Evolutionary conservation across 2,329 filamentous ascomycete genomes (phyloP), one percentile per base, ranked within the genome.

Genomic region (Oidium heveae): DNA sequence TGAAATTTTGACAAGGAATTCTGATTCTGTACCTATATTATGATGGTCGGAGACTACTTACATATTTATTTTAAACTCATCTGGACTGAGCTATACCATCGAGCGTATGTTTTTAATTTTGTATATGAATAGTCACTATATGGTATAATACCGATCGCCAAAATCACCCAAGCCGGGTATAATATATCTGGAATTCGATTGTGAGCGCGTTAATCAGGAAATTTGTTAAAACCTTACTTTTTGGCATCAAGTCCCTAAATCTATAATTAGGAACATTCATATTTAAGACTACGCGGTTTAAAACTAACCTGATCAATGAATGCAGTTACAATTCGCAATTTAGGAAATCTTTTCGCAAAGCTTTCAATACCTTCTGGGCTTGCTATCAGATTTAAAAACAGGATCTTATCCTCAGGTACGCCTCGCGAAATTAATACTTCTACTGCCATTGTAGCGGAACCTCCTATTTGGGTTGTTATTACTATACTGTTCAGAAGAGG

Each of bases 381-480:
- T n/a, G 91, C 88, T 65, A 98, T 95, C 57, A 98, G 72, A 68
- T 98, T 98, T 56, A 98, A 74, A 71, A 98, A 98, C 41, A 96
- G 72, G 58, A 98, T 98, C 56, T 85, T 82, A 61, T 96, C 86
- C 69, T 96, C 91, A 0, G 88, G 87, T 5, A 98, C 91, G 34
- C 91, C 91, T 59, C 85, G 82, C 41, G 80, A 80, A 66, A 85
- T 93, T 61, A 98, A 74, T 2, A 95, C 86, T 59, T 96, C 86
- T 18, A 96, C 88, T 33, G 91, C 91, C 85, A 98, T 94, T 56
- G 87, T 91, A 54, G 91, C 91, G 56, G 88, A 95, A 50, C 91
- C 91, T 61, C 89, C 87, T 91, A 60, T 22, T 9, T 36, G 33
- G 53, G 16, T 49, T 46, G 36, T 55, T 32, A 7, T 54, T 28